Conservation (phyloP, 2,329 filamentous ascomycete genomes). For the Thielaviopsis musarum region DNA sequence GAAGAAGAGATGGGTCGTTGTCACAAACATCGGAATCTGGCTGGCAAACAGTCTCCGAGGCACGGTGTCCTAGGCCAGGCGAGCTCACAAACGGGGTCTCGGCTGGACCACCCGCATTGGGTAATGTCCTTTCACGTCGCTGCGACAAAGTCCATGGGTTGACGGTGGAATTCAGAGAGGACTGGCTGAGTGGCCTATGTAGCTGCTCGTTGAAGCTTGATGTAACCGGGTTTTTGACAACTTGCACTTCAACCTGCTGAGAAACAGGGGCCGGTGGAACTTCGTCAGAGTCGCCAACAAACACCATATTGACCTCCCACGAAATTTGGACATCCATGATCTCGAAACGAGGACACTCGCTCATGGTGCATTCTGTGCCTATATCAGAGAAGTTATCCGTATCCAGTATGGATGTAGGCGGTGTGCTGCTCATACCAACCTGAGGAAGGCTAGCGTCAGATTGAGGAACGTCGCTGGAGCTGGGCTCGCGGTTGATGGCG, state of each 20-base stretch:
- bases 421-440: background rate
- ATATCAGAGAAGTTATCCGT: background rate
- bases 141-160: constrained; percentile 4
- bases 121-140: background rate
- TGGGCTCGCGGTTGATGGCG: background rate
- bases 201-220: background rate
- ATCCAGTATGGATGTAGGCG: background rate
- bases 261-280: background rate
- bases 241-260: background rate
- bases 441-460: background rate
- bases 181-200: background rate
- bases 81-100: background rate
- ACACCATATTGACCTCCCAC: constrained; percentile 8
- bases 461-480: background rate
- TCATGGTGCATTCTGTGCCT: background rate
- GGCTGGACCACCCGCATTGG: background rate
- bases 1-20: background rate
- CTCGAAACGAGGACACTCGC: background rate
- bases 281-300: background rate
- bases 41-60: background rate
- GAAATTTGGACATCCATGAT: background rate
- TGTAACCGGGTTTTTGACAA: background rate
- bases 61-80: background rate
- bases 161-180: background rate
- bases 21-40: background rate